Conservation (phyloP, 208 protist species). For the Leishmania arabica region DNA sequence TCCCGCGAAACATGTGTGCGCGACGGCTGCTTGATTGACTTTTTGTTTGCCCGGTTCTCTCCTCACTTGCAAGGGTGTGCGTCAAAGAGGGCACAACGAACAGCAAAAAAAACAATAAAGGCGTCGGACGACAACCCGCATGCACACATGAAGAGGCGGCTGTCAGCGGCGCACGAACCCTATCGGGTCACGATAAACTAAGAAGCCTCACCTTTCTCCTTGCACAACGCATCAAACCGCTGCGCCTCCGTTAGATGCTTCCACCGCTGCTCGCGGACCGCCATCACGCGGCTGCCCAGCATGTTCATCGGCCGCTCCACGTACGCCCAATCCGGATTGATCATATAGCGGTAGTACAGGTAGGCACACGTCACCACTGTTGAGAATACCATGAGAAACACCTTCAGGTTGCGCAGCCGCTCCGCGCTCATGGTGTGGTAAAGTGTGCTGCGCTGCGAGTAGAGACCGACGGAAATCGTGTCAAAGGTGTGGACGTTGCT, state of each 20-base stretch:
- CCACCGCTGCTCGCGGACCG: conserved; percentile 62
- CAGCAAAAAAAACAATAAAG: neutral
- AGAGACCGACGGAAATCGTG: conserved; percentile 82
- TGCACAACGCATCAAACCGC: conserved; percentile 29
- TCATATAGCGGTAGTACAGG: conserved; percentile 89
- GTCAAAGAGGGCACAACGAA: neutral
- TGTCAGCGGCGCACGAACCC: neutral
- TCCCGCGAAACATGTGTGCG: neutral
- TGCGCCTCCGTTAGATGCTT: conserved; percentile 44
- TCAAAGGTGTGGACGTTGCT: conserved; percentile 91
- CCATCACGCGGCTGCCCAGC: conserved; percentile 72
- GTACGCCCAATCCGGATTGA: conserved; percentile 85
- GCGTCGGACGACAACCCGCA: neutral
- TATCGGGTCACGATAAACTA: neutral
- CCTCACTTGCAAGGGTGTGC: neutral
- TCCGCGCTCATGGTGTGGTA: conserved; percentile 89
- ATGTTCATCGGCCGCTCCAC: conserved; percentile 73
- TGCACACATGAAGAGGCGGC: neutral
- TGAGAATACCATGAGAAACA: conserved; percentile 66
- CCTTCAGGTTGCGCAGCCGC: conserved; percentile 84
- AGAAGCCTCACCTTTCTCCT: neutral
- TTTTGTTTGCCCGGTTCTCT: neutral
- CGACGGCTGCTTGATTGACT: neutral
- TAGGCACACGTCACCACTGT: conserved; percentile 70
- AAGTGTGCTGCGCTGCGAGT: conserved; percentile 85